phyloP scores from a whole-genome alignment of 2,329 filamentous ascomycete genomes.

The Fusarium buharicum region DNA sequence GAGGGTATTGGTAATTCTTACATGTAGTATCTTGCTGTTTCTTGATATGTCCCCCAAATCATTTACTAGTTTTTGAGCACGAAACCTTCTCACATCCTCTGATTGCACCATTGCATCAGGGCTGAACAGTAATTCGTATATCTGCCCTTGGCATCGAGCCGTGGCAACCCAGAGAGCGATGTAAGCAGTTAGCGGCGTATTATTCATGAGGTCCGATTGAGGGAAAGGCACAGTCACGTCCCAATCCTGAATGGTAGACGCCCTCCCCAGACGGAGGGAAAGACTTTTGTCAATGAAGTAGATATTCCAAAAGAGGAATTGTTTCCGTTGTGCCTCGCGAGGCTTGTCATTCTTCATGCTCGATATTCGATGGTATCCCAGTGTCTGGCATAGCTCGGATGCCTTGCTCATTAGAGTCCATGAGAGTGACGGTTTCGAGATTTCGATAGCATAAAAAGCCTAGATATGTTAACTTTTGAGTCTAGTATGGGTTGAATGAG shows the following conservation, averaged over 20 bases:
- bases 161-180: constrained; percentile 62
- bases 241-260: constrained; percentile 66
- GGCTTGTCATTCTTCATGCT: constrained; percentile 40
- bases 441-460: constrained; percentile 49
- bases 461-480: constrained; percentile 28
- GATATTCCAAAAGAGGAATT: constrained; percentile 65
- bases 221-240: constrained; percentile 60
- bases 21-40: constrained; percentile 26
- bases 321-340: constrained; percentile 36
- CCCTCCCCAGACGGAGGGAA: constrained; percentile 63
- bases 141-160: constrained; percentile 64
- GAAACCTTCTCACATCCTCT: constrained; percentile 47
- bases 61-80: constrained; percentile 47
- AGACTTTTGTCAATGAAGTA: constrained; percentile 67
- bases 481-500: too few relatives aligned
- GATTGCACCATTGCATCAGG: constrained; percentile 53
- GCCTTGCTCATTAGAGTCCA: constrained; percentile 49
- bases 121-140: constrained; percentile 66
- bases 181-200: constrained; percentile 45
- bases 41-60: constrained; percentile 48
- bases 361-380: constrained; percentile 47
- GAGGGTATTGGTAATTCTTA: constrained; percentile 8
- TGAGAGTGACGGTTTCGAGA: constrained; percentile 48
- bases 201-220: constrained; percentile 47
- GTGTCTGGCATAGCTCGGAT: constrained; percentile 47